Conservation (phyloP, 2,329 filamentous ascomycete species). For the Neobulgaria alba region DNA sequence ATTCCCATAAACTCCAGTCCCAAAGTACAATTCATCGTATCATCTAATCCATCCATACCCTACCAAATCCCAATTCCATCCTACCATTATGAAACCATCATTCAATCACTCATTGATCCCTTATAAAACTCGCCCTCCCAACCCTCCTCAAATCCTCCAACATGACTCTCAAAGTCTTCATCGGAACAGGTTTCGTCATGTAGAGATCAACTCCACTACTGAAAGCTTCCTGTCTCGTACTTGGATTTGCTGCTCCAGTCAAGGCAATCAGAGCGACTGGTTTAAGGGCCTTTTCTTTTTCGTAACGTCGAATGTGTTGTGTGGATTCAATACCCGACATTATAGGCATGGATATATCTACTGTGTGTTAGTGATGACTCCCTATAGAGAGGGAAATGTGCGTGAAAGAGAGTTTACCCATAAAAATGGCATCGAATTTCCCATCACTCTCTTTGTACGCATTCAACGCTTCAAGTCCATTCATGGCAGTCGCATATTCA, state of each 20-base stretch:
- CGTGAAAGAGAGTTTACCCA: conserved; percentile 30
- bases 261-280: conserved; percentile 42
- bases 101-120: too few species aligned
- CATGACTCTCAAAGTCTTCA: conserved; percentile 24
- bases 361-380: neutral
- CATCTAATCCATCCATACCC: too few species aligned
- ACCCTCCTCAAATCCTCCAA: conserved; percentile 24
- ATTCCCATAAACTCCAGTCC: too few species aligned
- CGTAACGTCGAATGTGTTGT: conserved; percentile 39
- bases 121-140: conserved; percentile 11
- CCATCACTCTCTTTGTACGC: conserved; percentile 24
- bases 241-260: conserved; percentile 42
- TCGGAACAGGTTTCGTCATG: conserved; percentile 42
- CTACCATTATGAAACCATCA: too few species aligned
- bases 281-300: conserved; percentile 33
- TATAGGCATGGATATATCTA: conserved; percentile 48
- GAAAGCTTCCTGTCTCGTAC: conserved; percentile 41
- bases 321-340: conserved; percentile 43
- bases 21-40: too few species aligned
- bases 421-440: conserved; percentile 37
- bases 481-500: conserved; percentile 32
- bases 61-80: too few species aligned
- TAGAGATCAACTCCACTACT: conserved; percentile 46
- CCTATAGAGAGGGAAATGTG: neutral
- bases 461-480: conserved; percentile 41